These are phyloP conservation scores for Pinus albicaulis DNA, from an alignment of 75 land plant species.

Conservation along the genomic window DNA sequence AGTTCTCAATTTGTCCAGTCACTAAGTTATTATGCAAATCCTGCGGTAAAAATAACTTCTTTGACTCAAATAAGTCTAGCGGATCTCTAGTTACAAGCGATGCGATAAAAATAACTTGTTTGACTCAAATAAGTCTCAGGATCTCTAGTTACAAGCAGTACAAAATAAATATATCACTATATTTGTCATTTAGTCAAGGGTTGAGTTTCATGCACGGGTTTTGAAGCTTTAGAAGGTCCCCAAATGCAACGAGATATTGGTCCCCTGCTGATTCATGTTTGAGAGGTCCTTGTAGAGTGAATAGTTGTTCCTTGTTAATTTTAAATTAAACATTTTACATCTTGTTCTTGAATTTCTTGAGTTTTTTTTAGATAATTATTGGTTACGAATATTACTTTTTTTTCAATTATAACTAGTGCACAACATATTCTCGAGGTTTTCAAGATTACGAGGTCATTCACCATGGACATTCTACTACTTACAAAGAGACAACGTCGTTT, in stretches of 20 bases:
- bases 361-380: neutral
- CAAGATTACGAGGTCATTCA: neutral
- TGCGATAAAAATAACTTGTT: no score
- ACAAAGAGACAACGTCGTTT: constrained; percentile 56
- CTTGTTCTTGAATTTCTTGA: neutral
- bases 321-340: neutral
- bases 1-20: constrained; percentile 45
- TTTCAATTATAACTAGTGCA: neutral
- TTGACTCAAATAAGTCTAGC: no score
- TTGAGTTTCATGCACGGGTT: constrained; percentile 30
- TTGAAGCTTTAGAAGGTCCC: constrained; percentile 56
- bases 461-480: neutral
- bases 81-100: no score
- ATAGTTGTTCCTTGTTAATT: neutral
- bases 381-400: neutral
- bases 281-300: constrained; percentile 53
- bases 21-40: constrained; percentile 57
- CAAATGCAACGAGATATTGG: constrained; percentile 46
- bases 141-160: neutral
- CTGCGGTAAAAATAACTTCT: constrained; percentile 17
- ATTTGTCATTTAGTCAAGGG: neutral
- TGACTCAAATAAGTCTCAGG: neutral
- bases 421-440: neutral
- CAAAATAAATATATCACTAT: neutral
- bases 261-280: constrained; percentile 41